Evolutionary conservation across 768 basidiomycete genomes (phyloP).

Genomic region (Gloeostereum incarnatum): DNA sequence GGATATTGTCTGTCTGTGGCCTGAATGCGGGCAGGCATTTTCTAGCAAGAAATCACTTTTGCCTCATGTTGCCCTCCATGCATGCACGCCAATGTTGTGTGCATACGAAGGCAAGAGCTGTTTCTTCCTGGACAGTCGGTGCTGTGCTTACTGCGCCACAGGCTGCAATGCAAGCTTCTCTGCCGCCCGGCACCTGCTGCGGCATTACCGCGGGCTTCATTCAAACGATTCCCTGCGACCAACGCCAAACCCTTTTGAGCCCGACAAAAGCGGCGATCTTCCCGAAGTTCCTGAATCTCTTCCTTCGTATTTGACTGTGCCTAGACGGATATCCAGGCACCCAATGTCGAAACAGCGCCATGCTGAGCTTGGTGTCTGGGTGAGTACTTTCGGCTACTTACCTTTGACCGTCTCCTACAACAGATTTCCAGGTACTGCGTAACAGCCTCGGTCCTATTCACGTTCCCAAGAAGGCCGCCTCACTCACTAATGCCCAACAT

Average conservation of each 20-base stretch:
- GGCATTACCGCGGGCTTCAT: too few relatives aligned
- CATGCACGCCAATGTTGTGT: slow-evolving; percentile 38
- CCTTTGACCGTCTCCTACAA: slow-evolving; percentile 12
- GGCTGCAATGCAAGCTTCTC: slow-evolving; percentile 5
- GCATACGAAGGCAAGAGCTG: slow-evolving; percentile 38
- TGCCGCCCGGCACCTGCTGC: too few relatives aligned
- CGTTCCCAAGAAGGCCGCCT: slow-evolving; percentile 28
- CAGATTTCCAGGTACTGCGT: slow-evolving; percentile 35
- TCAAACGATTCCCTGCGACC: too few relatives aligned
- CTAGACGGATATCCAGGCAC: slow-evolving; percentile 31
- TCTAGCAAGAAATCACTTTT: slow-evolving; percentile 22
- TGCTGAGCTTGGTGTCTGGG: slow-evolving; percentile 42
- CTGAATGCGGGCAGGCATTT: slow-evolving; percentile 40
- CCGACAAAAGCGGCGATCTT: slow-evolving; percentile 21
- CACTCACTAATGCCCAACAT: slow-evolving; percentile 23
- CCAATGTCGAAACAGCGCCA: slow-evolving; percentile 45
- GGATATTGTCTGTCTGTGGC: slow-evolving; percentile 57
- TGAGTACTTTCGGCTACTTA: slow-evolving; percentile 18
- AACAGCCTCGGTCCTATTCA: slow-evolving; percentile 29
- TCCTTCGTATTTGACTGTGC: slow-evolving; percentile 42
- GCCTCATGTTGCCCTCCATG: slow-evolving; percentile 49
- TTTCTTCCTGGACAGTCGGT: background rate
- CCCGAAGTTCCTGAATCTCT: slow-evolving; percentile 30
- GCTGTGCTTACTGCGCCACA: background rate
- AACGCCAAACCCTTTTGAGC: slow-evolving; percentile 13